phyloP scores from a whole-genome alignment of 257 asterid genomes.

The Forsythia suspensa region DNA sequence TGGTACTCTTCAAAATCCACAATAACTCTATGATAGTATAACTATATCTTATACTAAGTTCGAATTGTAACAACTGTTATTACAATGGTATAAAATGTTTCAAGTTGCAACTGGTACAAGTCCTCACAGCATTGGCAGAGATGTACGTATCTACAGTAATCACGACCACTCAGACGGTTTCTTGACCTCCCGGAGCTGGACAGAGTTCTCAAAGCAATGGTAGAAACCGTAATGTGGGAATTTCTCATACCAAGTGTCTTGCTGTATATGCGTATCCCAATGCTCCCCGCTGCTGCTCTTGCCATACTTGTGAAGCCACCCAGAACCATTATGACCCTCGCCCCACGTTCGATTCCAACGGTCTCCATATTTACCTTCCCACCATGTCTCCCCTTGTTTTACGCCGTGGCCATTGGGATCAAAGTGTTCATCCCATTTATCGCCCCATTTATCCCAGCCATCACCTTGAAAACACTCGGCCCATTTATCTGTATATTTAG shows the following conservation, averaged over 20 bases:
- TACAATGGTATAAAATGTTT: neutral
- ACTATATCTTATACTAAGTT: neutral
- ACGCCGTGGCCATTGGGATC: constrained; percentile 52
- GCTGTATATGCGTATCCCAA: constrained; percentile 78
- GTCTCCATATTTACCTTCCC: constrained; percentile 84
- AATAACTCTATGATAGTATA: neutral
- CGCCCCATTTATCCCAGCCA: constrained; percentile 98
- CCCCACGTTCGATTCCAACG: constrained; percentile 99
- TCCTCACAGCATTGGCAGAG: neutral
- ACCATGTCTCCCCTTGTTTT: constrained; percentile 98
- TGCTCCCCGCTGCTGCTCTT: constrained; percentile 97
- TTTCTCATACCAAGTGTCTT: constrained; percentile 92
- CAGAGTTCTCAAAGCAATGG: constrained; percentile 91
- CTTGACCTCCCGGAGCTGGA: constrained; percentile 64
- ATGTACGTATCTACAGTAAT: neutral
- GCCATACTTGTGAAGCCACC: constrained; percentile 98
- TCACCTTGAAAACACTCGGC: constrained; percentile 88
- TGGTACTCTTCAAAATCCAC: neutral
- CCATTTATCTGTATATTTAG: constrained; percentile 95
- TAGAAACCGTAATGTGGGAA: constrained; percentile 87
- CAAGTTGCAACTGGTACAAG: neutral
- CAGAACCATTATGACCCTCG: constrained; percentile 88
- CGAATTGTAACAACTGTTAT: neutral
- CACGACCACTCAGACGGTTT: constrained; percentile 74
- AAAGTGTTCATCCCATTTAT: constrained; percentile 91